Evolutionary conservation across 78 protist genomes (phyloP).

Genomic region (Speleostelium caveatum): DNA sequence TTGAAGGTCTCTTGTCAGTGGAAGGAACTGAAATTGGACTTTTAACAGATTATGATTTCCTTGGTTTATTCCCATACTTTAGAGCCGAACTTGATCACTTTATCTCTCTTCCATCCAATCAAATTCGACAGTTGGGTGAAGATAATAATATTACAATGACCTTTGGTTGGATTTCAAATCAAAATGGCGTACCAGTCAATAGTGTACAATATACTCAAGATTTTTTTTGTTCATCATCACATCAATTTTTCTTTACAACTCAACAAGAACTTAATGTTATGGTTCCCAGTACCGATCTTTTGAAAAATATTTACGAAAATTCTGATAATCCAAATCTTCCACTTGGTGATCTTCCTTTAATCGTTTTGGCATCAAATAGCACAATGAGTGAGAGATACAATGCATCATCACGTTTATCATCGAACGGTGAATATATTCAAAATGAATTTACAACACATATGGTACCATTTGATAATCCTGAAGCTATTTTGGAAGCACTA

Average conservation of each 20-base stretch:
- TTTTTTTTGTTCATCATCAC: neutral
- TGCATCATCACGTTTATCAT: neutral
- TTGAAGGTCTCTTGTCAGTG: constrained; percentile 18
- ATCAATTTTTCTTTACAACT: neutral
- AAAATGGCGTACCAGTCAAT: neutral
- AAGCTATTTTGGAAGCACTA: neutral
- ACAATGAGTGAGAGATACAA: constrained; percentile 2
- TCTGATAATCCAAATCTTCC: neutral
- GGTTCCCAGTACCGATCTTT: neutral
- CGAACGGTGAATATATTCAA: neutral
- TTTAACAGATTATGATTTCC: neutral
- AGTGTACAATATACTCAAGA: constrained; percentile 17
- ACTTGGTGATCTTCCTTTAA: constrained; percentile 4
- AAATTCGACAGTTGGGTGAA: neutral
- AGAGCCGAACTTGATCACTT: neutral
- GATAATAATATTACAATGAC: neutral
- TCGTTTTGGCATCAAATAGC: too few species aligned
- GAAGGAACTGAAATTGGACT: constrained; percentile 39
- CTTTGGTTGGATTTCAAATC: constrained; percentile 26
- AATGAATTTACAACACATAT: constrained; percentile 1
- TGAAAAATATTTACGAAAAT: neutral
- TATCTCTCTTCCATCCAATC: neutral
- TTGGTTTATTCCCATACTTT: neutral
- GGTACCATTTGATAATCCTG: constrained; percentile 15
- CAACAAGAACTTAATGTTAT: constrained; percentile 1